These are phyloP conservation scores for Beauveria pseudobassiana DNA, from an alignment of 2,329 filamentous ascomycete species.

Conservation along the genomic window DNA sequence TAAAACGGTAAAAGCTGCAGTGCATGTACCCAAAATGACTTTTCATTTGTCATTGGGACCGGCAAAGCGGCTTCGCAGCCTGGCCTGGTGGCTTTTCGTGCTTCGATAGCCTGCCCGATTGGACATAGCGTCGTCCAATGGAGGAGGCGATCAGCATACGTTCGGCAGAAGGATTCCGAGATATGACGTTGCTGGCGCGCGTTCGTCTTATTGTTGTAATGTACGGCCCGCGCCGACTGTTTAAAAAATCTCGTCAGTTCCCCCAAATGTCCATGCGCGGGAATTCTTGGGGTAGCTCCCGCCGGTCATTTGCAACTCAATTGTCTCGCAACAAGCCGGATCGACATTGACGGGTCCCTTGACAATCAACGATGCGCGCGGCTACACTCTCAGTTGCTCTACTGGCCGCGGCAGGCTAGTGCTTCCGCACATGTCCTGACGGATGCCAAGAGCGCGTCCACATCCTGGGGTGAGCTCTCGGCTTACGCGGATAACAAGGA, in stretches of 20 bases:
- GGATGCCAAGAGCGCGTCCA: slow-evolving; percentile 23
- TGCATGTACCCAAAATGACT: not conserved
- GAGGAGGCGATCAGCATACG: not conserved
- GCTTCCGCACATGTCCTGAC: slow-evolving; percentile 16
- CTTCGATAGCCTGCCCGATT: not conserved
- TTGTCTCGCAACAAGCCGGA: not conserved
- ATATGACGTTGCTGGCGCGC: not conserved
- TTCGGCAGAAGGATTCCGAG: slow-evolving; percentile 1
- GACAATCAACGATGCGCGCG: not conserved
- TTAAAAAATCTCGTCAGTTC: not conserved
- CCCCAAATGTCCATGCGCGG: not conserved
- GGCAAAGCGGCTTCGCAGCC: not conserved
- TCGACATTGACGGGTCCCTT: not conserved
- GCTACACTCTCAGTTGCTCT: not conserved
- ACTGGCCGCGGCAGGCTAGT: not conserved
- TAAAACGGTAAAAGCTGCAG: not conserved
- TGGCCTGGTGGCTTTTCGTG: not conserved
- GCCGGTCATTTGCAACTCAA: not conserved
- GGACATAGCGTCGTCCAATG: not conserved
- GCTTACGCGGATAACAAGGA: slow-evolving; percentile 39
- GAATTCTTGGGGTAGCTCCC: not conserved
- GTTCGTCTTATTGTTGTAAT: not conserved
- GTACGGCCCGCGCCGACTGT: not conserved
- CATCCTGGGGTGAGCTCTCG: slow-evolving; percentile 38
- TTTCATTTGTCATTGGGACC: slow-evolving; percentile 1